A percentile compares a stretch with the other conserved stretches of the same genome.
Conservation (phyloP, 1,139 yeast genomes). For the Candida frijolesensis region DNA sequence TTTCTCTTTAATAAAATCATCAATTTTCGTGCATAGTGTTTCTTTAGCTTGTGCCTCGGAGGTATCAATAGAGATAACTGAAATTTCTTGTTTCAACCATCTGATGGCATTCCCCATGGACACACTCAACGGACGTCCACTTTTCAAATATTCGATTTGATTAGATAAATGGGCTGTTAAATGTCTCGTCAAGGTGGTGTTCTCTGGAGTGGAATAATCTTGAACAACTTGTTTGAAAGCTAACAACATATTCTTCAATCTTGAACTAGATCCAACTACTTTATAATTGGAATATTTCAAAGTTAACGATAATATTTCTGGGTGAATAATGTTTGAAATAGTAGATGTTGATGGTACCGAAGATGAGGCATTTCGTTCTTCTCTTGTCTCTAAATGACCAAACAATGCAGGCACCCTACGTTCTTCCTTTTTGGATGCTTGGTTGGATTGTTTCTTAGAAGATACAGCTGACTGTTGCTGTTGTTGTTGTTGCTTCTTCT, state of each 20-base stretch:
- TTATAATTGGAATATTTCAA: conserved; percentile 81
- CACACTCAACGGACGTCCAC: conserved; percentile 88
- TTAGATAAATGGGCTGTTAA: conserved; percentile 87
- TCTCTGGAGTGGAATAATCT: conserved; percentile 84
- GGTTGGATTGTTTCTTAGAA: conserved; percentile 57
- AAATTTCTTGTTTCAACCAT: conserved; percentile 94
- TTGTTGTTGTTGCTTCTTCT: conserved; percentile 28
- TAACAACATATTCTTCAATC: conserved; percentile 83
- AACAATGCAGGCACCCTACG: conserved; percentile 65
- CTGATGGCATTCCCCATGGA: conserved; percentile 98
- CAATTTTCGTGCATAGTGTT: conserved; percentile 67
- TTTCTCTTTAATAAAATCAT: conserved; percentile 80
- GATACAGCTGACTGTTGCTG: conserved; percentile 19
- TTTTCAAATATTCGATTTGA: conserved; percentile 89
- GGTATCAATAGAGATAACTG: conserved; percentile 71
- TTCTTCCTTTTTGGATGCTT: conserved; percentile 49
- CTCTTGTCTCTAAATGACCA: conserved; percentile 85
- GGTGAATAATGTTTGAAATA: conserved; percentile 78
- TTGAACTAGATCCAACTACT: conserved; percentile 85
- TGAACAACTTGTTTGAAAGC: conserved; percentile 80
- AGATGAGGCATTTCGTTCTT: conserved; percentile 61
- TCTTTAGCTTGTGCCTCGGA: conserved; percentile 74
- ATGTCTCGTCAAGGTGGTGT: conserved; percentile 84
- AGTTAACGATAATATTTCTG: conserved; percentile 77
- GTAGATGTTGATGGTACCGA: conserved; percentile 47